Evolutionary conservation across 2,329 filamentous ascomycete genomes (phyloP).

Genomic region (Uncinocarpus reesii): DNA sequence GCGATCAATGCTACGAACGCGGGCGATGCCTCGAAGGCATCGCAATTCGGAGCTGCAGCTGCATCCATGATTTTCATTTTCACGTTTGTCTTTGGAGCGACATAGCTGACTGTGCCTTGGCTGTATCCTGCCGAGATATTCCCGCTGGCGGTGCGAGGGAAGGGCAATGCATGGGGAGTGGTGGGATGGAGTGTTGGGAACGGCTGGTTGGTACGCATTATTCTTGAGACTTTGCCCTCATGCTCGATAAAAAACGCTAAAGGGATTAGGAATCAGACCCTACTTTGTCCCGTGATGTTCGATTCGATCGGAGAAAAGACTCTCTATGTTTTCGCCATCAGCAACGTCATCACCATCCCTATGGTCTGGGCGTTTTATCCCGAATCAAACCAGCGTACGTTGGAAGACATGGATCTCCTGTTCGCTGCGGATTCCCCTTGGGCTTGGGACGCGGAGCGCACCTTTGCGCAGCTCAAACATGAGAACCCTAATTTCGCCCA

Average conservation of each 20-base stretch:
- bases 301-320: slow-evolving; percentile 43
- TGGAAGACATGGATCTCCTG: slow-evolving; percentile 65
- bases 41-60: slow-evolving; percentile 52
- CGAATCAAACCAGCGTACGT: slow-evolving; percentile 60
- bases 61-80: slow-evolving; percentile 63
- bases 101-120: slow-evolving; percentile 51
- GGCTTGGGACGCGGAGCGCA: slow-evolving; percentile 60
- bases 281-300: slow-evolving; percentile 53
- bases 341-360: slow-evolving; percentile 55
- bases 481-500: slow-evolving; percentile 45
- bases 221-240: background rate
- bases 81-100: slow-evolving; percentile 54
- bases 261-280: slow-evolving; percentile 22
- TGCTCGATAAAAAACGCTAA: slow-evolving; percentile 12
- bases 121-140: slow-evolving; percentile 60
- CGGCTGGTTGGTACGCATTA: slow-evolving; percentile 48
- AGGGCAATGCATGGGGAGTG: slow-evolving; percentile 66
- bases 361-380: slow-evolving; percentile 66
- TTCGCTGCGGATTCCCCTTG: slow-evolving; percentile 58
- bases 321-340: slow-evolving; percentile 57
- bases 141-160: slow-evolving; percentile 55
- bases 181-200: slow-evolving; percentile 69
- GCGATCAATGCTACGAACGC: slow-evolving; percentile 42
- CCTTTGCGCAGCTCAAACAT: slow-evolving; percentile 49
- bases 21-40: slow-evolving; percentile 39